Base-by-base conservation (phyloP, 768 basidiomycete genomes). In the Sporobolomyces roseus region DNA sequence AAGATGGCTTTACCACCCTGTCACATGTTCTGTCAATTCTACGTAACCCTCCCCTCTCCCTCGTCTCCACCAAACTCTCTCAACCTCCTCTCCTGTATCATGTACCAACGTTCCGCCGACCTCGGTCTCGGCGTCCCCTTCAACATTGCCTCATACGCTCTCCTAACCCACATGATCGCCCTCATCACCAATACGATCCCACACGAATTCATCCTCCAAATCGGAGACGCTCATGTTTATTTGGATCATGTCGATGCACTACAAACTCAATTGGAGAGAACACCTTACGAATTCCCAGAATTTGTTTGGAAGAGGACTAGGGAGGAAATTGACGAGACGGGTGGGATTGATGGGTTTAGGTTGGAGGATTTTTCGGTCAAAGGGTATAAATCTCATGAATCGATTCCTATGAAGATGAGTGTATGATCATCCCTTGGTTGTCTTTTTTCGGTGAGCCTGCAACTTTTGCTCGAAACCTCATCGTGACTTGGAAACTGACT, bases 11-110 rank as follows among this genome's bases (percentile, higher is more conserved):
- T 99, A 0, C 96, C 96, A 0, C 96, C 96, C 0, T 99, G 96
- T 79, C 96, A 98, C 80, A 88, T 98, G 86, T 88, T 98, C 79
- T 97, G 93, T 80, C 96, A 99, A 78, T 99, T 99, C 83, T 97
- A 91, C 81, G 94, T 99, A 41, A 88, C 91, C 76, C 86, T 94
- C 41, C 89, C 94, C 0, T 61, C 74, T 8, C 79, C 85, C 5
- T 72, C 82, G 1, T 46, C 73, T 19, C 82, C 2, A 46, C 73
- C 29, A 77, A 81, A 23, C 87, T n/a, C n/a, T n/a, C n/a, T 85
- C 72, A 68, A 75, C n/a, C 88, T 87, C 13, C 87, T 98, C 23
- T 93, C 91, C 13, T 97, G 93, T 79, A 83, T 94, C 51, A 93
- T 98, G 92, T 97, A 88, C 81, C 94, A 98, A 77, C 90, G 96